Evolutionary conservation across 257 asterid species (phyloP), one percentile per base, ranked within the genome.

Genomic region (Capsicum pubescens): DNA sequence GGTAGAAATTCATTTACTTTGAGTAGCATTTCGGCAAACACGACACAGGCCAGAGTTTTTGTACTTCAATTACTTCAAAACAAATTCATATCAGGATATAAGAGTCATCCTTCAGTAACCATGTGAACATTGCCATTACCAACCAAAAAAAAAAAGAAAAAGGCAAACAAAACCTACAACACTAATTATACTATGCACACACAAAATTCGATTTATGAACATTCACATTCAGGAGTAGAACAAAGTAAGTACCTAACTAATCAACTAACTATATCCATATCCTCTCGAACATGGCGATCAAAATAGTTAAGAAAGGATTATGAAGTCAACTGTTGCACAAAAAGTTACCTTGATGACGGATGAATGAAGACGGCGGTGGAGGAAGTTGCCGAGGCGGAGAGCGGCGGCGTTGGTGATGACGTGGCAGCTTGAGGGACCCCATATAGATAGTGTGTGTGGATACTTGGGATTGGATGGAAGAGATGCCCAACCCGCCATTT

Each of bases 291-390:
- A 57, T 3, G 19, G 15, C 1, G 57, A 54, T 66, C 72, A 66
- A 56, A 1, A 56, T 15, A 56, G 5, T 14, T 16, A 14, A 63
- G 16, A 59, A 59, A 59, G 64, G 26, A 58, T 32, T 66, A 66
- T 67, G 77, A 69, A 32, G 78, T 69, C 6, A 16, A 69, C 42
- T 69, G 35, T 69, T 42, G 8, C 55, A 42, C 55, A 69, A 6
- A 26, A n/a, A 46, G 59, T 71, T 88, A 94, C 98, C 98, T 91
- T 86, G 86, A 90, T 67, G 78, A 94, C 86, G 70, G 93, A 88
- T 84, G 32, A 26, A 26, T 85, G 91, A 83, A 90, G 92, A 84
- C 91, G 94, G 92, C 86, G 92, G 90, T 84, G 93, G 84, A 93
- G 87, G 88, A 85, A 83, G 88, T 85, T 72, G 83, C 89, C 83